phyloP scores from a whole-genome alignment of 1,284 basidiomycete genomes.

The Moniliella sp. region DNA sequence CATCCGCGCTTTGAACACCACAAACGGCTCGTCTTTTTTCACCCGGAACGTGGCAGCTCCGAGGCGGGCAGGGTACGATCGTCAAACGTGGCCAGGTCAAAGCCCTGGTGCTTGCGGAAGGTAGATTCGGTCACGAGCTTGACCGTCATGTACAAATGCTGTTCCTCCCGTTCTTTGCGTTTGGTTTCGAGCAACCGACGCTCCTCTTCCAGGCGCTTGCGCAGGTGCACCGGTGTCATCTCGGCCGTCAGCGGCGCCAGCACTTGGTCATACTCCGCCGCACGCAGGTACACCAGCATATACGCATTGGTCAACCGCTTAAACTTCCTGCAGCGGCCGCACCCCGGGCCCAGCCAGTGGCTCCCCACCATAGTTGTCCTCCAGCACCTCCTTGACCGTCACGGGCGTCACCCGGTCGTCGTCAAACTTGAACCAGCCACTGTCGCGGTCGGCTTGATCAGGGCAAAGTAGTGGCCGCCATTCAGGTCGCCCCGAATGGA shows the following conservation, averaged over 20 bases:
- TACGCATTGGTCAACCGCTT: slow-evolving; percentile 98
- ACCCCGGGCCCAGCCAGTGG: too few species aligned
- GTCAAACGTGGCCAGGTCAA: slow-evolving; percentile 93
- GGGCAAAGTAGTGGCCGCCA: slow-evolving; percentile 94
- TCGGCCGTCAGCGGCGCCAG: slow-evolving; percentile 71
- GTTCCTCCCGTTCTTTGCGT: slow-evolving; percentile 87
- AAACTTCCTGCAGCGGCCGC: slow-evolving; percentile 58
- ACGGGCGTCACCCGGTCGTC: slow-evolving; percentile 96
- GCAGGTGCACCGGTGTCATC: slow-evolving; percentile 81
- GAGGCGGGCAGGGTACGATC: slow-evolving; percentile 90
- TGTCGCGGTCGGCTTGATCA: slow-evolving; percentile 87
- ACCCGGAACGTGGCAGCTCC: slow-evolving; percentile 81
- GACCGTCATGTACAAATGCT: slow-evolving; percentile 87
- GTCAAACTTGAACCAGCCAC: slow-evolving; percentile 94
- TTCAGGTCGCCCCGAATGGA: slow-evolving; percentile 96
- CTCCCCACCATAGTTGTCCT: slow-evolving; percentile 98
- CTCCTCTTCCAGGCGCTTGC: slow-evolving; percentile 80
- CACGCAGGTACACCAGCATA: slow-evolving; percentile 97
- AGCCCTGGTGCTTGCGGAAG: slow-evolving; percentile 77
- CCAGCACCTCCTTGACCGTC: slow-evolving; percentile 85
- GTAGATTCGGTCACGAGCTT: slow-evolving; percentile 93
- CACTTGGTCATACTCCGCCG: slow-evolving; percentile 59
- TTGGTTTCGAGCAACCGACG: slow-evolving; percentile 74
- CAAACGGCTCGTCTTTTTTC: slow-evolving; percentile 77
- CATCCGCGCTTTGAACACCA: slow-evolving; percentile 73